Evolutionary conservation across 2,329 filamentous ascomycete genomes (phyloP).

Genomic region (Hortaea werneckii): DNA sequence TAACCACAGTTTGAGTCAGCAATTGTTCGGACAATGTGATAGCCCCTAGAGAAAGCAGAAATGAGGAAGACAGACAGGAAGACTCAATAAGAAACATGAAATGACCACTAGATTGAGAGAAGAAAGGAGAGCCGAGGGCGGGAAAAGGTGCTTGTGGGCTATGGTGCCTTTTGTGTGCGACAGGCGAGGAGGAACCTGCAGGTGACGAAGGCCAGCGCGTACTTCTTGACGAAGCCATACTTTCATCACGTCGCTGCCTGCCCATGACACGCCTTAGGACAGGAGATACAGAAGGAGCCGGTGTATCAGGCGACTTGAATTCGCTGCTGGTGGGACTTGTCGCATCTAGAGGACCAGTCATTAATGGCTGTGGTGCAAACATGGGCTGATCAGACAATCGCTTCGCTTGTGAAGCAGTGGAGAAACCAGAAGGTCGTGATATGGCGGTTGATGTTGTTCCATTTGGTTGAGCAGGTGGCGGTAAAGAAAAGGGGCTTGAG

Average conservation of each 20-base stretch:
- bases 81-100: slow-evolving; percentile 28
- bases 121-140: slow-evolving; percentile 22
- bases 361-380: neutral
- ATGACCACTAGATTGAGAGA: slow-evolving; percentile 26
- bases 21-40: too few species aligned
- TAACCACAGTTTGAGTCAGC: neutral
- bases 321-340: slow-evolving; percentile 9
- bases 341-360: slow-evolving; percentile 1
- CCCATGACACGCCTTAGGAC: slow-evolving; percentile 14
- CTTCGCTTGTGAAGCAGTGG: too few species aligned
- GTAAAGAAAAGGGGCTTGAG: slow-evolving; percentile 8
- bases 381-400: neutral
- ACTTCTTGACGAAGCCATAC: too few species aligned
- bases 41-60: slow-evolving; percentile 5
- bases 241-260: slow-evolving; percentile 2
- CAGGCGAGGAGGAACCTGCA: too few species aligned
- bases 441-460: too few species aligned
- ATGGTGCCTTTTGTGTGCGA: too few species aligned
- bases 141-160: slow-evolving; percentile 10
- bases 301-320: slow-evolving; percentile 19
- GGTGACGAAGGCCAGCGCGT: too few species aligned
- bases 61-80: slow-evolving; percentile 31
- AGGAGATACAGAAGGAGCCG: slow-evolving; percentile 19
- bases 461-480: neutral
- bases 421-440: too few species aligned